Conservation (phyloP, 2,329 filamentous ascomycete genomes). For the Epichloe baconii region DNA sequence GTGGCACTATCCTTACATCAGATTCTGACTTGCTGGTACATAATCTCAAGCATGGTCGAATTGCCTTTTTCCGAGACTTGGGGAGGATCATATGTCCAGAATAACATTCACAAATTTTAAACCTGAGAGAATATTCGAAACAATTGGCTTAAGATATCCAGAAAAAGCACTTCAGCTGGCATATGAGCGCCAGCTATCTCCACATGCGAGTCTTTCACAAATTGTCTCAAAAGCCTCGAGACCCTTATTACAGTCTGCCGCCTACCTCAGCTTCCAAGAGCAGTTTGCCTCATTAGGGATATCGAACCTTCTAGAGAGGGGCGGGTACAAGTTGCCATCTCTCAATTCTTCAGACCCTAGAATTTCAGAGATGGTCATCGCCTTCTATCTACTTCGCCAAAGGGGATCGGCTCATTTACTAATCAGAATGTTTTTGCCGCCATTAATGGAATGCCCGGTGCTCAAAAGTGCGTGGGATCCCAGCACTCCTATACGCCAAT, state of each 20-base stretch:
- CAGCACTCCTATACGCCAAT: constrained; percentile 33
- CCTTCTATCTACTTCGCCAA: constrained; percentile 9
- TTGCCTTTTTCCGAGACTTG: constrained; percentile 59
- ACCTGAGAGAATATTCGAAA: constrained; percentile 25
- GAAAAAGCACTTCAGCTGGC: constrained; percentile 20
- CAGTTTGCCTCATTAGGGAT: neutral
- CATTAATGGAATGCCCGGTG: constrained; percentile 44
- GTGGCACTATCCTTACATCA: constrained; percentile 56
- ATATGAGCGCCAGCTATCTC: constrained; percentile 20
- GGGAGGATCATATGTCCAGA: constrained; percentile 17
- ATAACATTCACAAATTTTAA: constrained; percentile 17
- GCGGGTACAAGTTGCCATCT: neutral
- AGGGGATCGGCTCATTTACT: neutral
- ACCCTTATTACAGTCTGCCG: constrained; percentile 3
- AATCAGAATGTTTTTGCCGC: constrained; percentile 48
- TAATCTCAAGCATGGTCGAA: constrained; percentile 50
- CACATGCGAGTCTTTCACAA: constrained; percentile 17
- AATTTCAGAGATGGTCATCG: constrained; percentile 25
- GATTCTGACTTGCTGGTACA: constrained; percentile 79
- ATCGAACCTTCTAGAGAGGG: neutral
- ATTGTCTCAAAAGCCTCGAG: constrained; percentile 16
- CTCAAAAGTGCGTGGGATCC: constrained; percentile 44
- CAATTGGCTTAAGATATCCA: constrained; percentile 25
- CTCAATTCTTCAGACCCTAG: constrained; percentile 22
- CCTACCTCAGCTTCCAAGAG: constrained; percentile 10